Evolutionary conservation across 306 rosid species (phyloP).

Genomic region (Sicyos edulis): DNA sequence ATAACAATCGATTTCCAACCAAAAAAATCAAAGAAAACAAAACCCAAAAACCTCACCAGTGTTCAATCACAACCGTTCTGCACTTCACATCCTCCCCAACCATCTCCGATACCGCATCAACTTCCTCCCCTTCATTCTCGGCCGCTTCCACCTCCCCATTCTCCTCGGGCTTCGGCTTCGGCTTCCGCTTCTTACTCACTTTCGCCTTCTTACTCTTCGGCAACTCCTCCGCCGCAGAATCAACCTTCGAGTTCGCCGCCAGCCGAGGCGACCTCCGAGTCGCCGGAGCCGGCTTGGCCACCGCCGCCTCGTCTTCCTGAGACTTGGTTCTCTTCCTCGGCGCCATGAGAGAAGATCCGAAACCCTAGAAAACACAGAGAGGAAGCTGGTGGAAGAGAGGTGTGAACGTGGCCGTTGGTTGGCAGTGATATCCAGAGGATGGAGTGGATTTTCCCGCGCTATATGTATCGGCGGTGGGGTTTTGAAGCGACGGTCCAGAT

Average conservation of each 20-base stretch:
- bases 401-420: constrained; percentile 15
- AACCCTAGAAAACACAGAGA: neutral
- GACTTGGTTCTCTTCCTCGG: constrained; percentile 31
- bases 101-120: constrained; percentile 9
- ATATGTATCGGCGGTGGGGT: neutral
- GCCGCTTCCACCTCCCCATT: constrained; percentile 6
- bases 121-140: neutral
- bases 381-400: no score
- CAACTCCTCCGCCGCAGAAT: neutral
- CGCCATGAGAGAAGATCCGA: constrained; percentile 29
- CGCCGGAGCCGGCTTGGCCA: constrained; percentile 8
- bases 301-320: constrained; percentile 19
- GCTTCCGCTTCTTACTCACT: neutral
- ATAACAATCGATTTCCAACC: constrained; percentile 10
- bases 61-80: constrained; percentile 42
- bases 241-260: constrained; percentile 12
- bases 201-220: constrained; percentile 22
- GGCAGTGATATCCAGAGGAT: neutral
- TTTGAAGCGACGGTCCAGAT: constrained; percentile 27
- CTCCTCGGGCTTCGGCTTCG: neutral
- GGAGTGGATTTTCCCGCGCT: constrained; percentile 29
- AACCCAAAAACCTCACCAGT: constrained; percentile 34
- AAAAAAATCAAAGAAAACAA: neutral
- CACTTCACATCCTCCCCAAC: constrained; percentile 6
- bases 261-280: constrained; percentile 30